phyloP scores from a whole-genome alignment of 2,329 filamentous ascomycete genomes.

The Penicillium sp. region DNA sequence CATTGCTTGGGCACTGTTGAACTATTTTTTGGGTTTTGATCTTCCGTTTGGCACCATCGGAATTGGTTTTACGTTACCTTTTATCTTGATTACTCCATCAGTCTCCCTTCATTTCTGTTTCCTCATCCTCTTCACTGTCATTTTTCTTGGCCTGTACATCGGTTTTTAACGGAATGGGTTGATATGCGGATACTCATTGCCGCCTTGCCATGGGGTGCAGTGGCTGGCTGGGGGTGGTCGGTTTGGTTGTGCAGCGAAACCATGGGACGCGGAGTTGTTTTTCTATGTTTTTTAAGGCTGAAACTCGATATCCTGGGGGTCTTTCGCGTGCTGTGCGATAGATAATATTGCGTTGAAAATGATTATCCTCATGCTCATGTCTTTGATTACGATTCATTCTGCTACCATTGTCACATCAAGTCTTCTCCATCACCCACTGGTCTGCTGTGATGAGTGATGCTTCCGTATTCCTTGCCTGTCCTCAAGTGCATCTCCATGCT shows the following conservation, averaged over 20 bases:
- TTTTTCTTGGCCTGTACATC: slow-evolving; percentile 30
- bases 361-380: slow-evolving; percentile 14
- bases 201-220: slow-evolving; percentile 26
- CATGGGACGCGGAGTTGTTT: slow-evolving; percentile 37
- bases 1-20: slow-evolving; percentile 37
- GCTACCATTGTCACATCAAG: too few relatives aligned
- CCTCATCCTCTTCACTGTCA: slow-evolving; percentile 16
- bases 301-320: slow-evolving; percentile 26
- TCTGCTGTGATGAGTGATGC: too few relatives aligned
- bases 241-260: slow-evolving; percentile 27
- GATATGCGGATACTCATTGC: slow-evolving; percentile 27
- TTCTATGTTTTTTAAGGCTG: slow-evolving; percentile 14
- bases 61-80: slow-evolving; percentile 26
- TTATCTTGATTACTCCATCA: slow-evolving; percentile 9
- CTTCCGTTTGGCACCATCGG: slow-evolving; percentile 7
- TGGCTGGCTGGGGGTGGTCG: slow-evolving; percentile 20
- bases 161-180: slow-evolving; percentile 24
- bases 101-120: slow-evolving; percentile 12
- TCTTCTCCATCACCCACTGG: too few relatives aligned
- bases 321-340: slow-evolving; percentile 25
- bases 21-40: slow-evolving; percentile 24
- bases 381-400: not conserved
- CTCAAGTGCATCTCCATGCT: too few relatives aligned
- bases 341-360: slow-evolving; percentile 28
- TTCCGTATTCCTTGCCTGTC: too few relatives aligned